These are phyloP conservation scores for Calonectria pauciramosa DNA, from an alignment of 2,329 filamentous ascomycete genomes.

Conservation along the genomic window DNA sequence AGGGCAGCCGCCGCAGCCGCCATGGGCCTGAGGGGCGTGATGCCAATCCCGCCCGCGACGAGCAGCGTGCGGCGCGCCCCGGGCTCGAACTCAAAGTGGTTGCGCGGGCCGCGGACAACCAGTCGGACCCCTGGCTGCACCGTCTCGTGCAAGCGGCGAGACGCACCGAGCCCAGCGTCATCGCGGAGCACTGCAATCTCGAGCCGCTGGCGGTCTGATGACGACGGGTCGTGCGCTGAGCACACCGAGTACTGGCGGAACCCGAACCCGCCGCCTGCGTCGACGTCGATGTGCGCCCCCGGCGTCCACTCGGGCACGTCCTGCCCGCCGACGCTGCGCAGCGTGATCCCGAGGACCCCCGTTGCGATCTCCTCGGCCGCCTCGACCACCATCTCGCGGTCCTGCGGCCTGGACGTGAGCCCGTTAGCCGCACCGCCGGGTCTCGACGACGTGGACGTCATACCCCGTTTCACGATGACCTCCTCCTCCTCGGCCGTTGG, in stretches of 20 bases:
- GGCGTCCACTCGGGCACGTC: background rate
- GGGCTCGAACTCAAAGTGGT: background rate
- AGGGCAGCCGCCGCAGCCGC: constrained; percentile 1
- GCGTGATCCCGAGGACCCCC: background rate
- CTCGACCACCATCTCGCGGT: background rate
- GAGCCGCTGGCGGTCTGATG: background rate
- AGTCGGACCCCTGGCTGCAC: background rate
- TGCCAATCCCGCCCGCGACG: background rate
- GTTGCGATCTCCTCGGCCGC: background rate
- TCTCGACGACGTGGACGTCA: background rate
- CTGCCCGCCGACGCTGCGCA: background rate
- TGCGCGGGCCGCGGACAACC: background rate
- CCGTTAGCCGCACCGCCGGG: background rate
- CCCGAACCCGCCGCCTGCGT: background rate
- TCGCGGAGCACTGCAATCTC: background rate
- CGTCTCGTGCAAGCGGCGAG: background rate
- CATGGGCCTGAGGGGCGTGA: background rate
- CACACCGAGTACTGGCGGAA: background rate
- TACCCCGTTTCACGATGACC: background rate
- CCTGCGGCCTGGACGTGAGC: background rate
- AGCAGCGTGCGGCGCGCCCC: background rate
- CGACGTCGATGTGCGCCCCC: background rate
- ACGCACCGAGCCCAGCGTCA: background rate
- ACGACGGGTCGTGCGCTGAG: background rate
- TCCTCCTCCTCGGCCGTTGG: background rate